Percentiles rank a stretch among this genome's conserved stretches.
Conservation (phyloP, 2,329 filamentous ascomycete genomes). For the Apiospora pterosperma region DNA sequence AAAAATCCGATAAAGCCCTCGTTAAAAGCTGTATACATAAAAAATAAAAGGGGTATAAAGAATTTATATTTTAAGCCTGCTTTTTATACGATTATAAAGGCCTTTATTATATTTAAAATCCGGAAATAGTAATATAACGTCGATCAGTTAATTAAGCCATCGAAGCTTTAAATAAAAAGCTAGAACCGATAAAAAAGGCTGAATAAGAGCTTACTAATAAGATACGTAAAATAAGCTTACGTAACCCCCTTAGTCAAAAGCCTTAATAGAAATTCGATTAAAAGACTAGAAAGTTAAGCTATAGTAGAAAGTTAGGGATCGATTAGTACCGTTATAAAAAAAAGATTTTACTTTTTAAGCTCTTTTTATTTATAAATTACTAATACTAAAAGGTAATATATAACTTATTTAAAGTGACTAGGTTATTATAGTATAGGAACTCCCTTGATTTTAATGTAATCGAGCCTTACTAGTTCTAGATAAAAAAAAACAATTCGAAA, state of each 20-base stretch:
- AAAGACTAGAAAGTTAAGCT: background rate
- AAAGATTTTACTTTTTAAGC: background rate
- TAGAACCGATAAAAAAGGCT: background rate
- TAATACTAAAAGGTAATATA: background rate
- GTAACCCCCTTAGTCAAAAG: background rate
- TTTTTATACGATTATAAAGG: background rate
- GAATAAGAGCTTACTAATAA: background rate
- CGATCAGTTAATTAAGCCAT: background rate
- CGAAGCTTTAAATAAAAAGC: background rate
- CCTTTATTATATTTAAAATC: background rate
- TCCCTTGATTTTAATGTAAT: background rate
- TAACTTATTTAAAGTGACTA: background rate
- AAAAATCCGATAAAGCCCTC: background rate
- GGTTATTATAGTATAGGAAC: background rate
- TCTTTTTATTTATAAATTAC: background rate
- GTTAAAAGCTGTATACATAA: background rate
- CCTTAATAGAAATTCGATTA: background rate
- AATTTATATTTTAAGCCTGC: background rate
- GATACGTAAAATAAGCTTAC: background rate
- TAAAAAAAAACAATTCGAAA: background rate
- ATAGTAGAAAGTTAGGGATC: background rate
- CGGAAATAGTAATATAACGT: background rate
- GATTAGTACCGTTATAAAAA: background rate
- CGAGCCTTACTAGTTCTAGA: background rate
- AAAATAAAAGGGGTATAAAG: background rate